Evolutionary conservation across 371 early-diverging fungal species (phyloP).

Genomic region (Zancudomyces culisetae): DNA sequence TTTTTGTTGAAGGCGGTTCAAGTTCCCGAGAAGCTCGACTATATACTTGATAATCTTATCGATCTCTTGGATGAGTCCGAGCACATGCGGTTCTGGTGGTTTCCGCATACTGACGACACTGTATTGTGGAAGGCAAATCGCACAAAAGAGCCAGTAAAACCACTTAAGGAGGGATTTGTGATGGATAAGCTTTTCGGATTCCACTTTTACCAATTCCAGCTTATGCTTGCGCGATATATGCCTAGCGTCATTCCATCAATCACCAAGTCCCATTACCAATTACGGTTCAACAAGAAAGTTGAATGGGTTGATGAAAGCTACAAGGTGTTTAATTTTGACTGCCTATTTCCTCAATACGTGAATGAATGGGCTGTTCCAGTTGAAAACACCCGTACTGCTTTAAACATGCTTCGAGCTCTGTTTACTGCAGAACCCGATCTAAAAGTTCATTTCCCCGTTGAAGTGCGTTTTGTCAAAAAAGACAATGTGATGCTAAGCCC

Average conservation of each 20-base stretch:
- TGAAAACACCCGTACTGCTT: conserved; percentile 37
- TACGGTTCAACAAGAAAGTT: conserved; percentile 29
- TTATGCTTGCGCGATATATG: conserved; percentile 35
- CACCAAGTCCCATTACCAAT: conserved; percentile 24
- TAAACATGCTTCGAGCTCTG: conserved; percentile 37
- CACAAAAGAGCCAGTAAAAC: conserved; percentile 15
- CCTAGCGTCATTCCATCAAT: conserved; percentile 36
- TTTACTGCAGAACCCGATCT: conserved; percentile 26
- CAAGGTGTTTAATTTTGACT: conserved; percentile 65
- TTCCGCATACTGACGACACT: conserved; percentile 56
- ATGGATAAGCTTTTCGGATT: conserved; percentile 33
- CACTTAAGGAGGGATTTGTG: conserved; percentile 22
- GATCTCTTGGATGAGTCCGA: conserved; percentile 41
- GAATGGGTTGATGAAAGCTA: conserved; percentile 42
- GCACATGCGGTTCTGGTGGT: conserved; percentile 74
- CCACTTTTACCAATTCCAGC: conserved; percentile 43
- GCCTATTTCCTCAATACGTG: conserved; percentile 64
- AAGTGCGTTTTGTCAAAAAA: conserved; percentile 54
- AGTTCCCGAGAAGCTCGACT: conserved; percentile 24
- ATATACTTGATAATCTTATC: conserved; percentile 35
- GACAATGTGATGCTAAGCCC: conserved; percentile 69
- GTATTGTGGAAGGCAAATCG: conserved; percentile 60
- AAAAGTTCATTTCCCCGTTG: conserved; percentile 53
- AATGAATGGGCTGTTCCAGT: conserved; percentile 71
- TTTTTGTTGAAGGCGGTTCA: conserved; percentile 50